These are phyloP conservation scores for Botrytis cinerea DNA, from an alignment of 2,329 filamentous ascomycete genomes.

Conservation along the genomic window DNA sequence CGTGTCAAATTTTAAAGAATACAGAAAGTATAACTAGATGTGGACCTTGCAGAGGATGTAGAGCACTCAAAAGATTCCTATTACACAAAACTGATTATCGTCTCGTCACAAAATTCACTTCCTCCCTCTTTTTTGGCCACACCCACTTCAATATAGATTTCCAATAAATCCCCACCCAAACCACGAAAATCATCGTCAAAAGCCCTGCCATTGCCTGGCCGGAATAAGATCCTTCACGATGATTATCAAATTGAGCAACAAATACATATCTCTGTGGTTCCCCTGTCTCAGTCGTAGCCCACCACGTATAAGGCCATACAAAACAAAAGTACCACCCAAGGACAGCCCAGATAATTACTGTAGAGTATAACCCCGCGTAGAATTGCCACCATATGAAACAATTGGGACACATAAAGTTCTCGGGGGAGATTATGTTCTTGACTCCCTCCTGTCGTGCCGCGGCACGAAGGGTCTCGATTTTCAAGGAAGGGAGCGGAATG, in stretches of 20 bases:
- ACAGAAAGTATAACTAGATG: not conserved
- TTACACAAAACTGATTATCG: not conserved
- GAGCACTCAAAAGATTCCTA: not conserved
- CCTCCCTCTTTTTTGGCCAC: not conserved
- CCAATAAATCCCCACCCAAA: no score
- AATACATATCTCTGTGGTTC: not conserved
- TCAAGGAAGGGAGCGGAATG: accelerated
- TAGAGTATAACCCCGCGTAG: no score
- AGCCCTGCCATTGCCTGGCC: not conserved
- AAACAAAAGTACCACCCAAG: not conserved
- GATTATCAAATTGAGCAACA: not conserved
- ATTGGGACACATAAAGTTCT: not conserved
- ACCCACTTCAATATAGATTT: no score
- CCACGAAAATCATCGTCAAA: not conserved
- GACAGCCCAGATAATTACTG: no score
- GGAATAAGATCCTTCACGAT: not conserved
- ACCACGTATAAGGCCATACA: not conserved
- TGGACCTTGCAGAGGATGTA: not conserved
- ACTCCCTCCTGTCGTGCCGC: not conserved
- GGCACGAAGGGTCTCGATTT: not conserved
- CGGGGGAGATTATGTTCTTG: not conserved
- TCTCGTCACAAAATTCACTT: not conserved
- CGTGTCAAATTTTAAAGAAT: not conserved
- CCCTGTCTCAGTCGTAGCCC: not conserved
- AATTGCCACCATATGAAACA: not conserved